Percentiles rank a stretch among this genome's conserved stretches.
Conservation (phyloP, 1,139 yeast species). For the Komagataea norvegica region DNA sequence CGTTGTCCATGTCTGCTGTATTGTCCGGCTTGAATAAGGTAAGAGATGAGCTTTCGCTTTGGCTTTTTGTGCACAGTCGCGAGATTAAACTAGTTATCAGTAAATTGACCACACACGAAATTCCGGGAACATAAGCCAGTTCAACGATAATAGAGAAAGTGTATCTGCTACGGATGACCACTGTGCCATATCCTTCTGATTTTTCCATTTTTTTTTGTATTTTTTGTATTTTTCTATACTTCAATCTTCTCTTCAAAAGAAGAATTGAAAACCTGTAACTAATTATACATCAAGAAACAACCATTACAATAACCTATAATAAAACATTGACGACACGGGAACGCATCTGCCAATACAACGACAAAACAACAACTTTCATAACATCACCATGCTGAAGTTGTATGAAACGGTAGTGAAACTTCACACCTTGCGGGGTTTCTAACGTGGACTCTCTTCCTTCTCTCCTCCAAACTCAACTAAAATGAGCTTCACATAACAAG, state of each 20-base stretch:
- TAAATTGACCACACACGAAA: no score
- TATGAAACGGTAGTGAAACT: conserved; percentile 1
- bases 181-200: no score
- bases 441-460: neutral
- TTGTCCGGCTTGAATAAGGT: no score
- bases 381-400: conserved; percentile 5
- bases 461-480: neutral
- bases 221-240: conserved; percentile 4
- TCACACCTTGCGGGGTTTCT: neutral
- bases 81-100: neutral
- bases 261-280: conserved; percentile 1
- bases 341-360: neutral
- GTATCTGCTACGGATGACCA: no score
- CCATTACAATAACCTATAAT: neutral
- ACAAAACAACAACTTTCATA: conserved; percentile 5
- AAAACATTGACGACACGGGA: neutral
- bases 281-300: conserved; percentile 4
- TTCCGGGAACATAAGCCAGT: no score
- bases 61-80: neutral
- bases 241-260: conserved; percentile 1
- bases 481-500: no score
- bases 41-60: neutral
- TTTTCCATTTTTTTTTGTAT: neutral
- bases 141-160: no score
- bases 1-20: conserved; percentile 4